Evolutionary conservation across 164 flowering plant species (phyloP), one percentile per base, ranked within the genome.

Genomic region (Houttuynia cordata): DNA sequence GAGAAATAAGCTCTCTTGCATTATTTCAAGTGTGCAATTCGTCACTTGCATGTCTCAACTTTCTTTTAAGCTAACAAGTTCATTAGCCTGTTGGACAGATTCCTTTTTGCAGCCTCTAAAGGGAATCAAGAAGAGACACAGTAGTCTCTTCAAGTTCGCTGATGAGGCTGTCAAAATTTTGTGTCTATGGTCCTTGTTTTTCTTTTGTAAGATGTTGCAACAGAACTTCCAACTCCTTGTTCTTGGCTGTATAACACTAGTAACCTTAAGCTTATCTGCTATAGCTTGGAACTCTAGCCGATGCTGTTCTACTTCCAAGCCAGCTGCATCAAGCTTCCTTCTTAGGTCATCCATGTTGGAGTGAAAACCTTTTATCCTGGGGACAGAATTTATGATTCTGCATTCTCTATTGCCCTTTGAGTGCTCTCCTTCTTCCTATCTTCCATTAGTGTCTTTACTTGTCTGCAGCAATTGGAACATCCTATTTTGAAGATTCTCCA

Each of bases 271-370:
- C 61, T 73, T 76, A 41, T 71, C 64, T 13, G 73, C 63, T 62
- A 87, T 67, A 66, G 78, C 68, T 53, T 75, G 78, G 70, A 89
- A 63, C 71, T 83, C 63, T 68, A 87, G 57, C 74, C 82, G 86
- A 76, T 83, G 83, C 64, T 78, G 87, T 42, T 72, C 85, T 62
- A 78, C 68, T 23, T 75, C 70, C 39, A 72, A 67, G 68, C 68
- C 74, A 49, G 85, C 79, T 2, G 25, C 60, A 62, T 76, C 73
- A 10, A 86, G 50, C 64, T 78, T 75, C 63, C 54, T 52, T 45
- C 56, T 63, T 73, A 84, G 75, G 41, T 65, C 71, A 14, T 67
- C 67, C 52, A 76, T 24, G 49, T 78, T 82, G 71, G 59, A 49
- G 18, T 62, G 58, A 24, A 39, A 54, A n/a, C n/a, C 51, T 62